phyloP scores from a whole-genome alignment of 495 filamentous ascomycete genomes.

The Lepidopterella palustris region DNA sequence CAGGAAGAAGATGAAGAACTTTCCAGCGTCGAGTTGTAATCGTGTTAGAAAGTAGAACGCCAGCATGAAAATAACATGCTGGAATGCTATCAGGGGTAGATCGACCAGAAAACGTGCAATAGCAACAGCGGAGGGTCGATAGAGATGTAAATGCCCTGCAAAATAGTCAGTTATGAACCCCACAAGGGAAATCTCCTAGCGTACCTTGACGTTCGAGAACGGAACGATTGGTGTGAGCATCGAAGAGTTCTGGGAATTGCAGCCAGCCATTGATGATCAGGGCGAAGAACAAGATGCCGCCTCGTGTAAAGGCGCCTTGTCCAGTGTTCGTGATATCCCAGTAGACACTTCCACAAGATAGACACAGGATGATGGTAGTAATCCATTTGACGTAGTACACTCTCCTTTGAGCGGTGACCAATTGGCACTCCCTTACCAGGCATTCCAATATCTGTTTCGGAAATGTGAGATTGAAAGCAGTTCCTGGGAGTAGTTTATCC shows the following conservation, averaged over 20 bases:
- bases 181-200: not conserved
- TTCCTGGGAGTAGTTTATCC: not conserved
- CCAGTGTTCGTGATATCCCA: constrained; percentile 58
- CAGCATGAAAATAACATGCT: constrained; percentile 62
- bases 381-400: not conserved
- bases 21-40: constrained; percentile 58
- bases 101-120: constrained; percentile 71
- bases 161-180: constrained; percentile 52
- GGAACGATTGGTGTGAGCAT: constrained; percentile 50
- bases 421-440: not conserved
- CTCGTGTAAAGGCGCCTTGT: constrained; percentile 48
- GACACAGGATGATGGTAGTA: constrained; percentile 4
- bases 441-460: not conserved
- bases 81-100: constrained; percentile 60
- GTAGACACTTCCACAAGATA: constrained; percentile 71
- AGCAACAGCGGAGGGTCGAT: constrained; percentile 69
- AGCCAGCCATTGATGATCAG: constrained; percentile 73
- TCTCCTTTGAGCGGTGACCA: not conserved
- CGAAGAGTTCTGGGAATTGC: constrained; percentile 65
- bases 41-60: constrained; percentile 71
- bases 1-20: constrained; percentile 73
- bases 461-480: not conserved
- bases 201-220: constrained; percentile 42
- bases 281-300: constrained; percentile 61
- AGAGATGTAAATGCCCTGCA: constrained; percentile 75